These are phyloP conservation scores for Knufia petricola DNA, from an alignment of 2,329 filamentous ascomycete genomes.

Conservation along the genomic window DNA sequence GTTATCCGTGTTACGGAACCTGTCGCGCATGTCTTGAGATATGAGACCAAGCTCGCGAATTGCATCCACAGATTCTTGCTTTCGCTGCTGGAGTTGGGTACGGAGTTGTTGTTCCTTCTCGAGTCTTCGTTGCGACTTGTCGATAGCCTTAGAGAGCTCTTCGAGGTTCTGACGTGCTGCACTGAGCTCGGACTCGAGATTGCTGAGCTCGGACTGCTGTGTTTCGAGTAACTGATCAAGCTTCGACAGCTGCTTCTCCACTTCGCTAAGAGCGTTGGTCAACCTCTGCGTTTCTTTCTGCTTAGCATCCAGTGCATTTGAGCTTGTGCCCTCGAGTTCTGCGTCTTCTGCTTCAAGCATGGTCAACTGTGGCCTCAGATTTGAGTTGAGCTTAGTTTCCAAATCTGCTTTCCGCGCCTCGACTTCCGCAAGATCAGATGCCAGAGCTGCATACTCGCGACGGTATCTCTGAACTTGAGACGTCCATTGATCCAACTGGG, in stretches of 20 bases:
- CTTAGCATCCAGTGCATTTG: conserved; percentile 55
- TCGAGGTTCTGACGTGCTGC: conserved; percentile 64
- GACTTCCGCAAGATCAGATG: conserved; percentile 62
- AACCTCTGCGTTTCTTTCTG: conserved; percentile 73
- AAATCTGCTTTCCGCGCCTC: conserved; percentile 73
- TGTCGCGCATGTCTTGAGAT: conserved; percentile 86
- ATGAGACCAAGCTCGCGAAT: conserved; percentile 89
- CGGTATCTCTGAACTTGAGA: conserved; percentile 62
- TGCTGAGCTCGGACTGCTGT: conserved; percentile 43
- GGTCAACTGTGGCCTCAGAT: conserved; percentile 76
- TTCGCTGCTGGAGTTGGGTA: conserved; percentile 64
- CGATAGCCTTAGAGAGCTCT: conserved; percentile 66
- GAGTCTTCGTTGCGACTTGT: conserved; percentile 78
- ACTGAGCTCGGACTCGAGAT: conserved; percentile 49
- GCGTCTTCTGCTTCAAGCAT: conserved; percentile 70
- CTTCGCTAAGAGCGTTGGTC: conserved; percentile 54
- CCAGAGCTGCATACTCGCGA: conserved; percentile 65
- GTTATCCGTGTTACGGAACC: conserved; percentile 73
- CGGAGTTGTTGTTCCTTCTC: conserved; percentile 89
- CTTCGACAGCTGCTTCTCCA: conserved; percentile 61
- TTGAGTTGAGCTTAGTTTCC: conserved; percentile 81
- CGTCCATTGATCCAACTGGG: conserved; percentile 63
- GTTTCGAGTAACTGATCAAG: conserved; percentile 65
- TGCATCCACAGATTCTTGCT: conserved; percentile 72
- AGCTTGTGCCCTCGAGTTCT: conserved; percentile 51